These are phyloP conservation scores for Silene coronaria DNA, from an alignment of 179 eudicot genomes.

Conservation along the genomic window DNA sequence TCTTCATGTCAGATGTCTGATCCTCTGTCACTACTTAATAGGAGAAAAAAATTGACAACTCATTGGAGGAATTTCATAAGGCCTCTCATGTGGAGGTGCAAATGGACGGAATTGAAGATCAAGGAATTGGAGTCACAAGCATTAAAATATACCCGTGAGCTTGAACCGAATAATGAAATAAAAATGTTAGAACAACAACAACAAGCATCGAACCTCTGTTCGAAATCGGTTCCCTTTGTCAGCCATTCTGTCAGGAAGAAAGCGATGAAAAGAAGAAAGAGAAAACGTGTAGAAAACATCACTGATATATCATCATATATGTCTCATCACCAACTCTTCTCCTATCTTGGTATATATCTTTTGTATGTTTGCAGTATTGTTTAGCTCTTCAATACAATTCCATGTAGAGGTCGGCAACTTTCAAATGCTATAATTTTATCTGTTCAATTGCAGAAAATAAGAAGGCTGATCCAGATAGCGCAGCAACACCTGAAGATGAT, in stretches of 20 bases:
- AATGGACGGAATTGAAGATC: slow-evolving; percentile 76
- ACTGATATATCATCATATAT: slow-evolving; percentile 48
- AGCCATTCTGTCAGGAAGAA: slow-evolving; percentile 34
- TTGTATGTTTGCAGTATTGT: not conserved
- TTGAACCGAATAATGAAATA: slow-evolving; percentile 41
- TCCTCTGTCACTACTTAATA: slow-evolving; percentile 24
- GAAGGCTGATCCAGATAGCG: slow-evolving; percentile 54
- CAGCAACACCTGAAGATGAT: slow-evolving; percentile 39
- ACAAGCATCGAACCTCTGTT: slow-evolving; percentile 39
- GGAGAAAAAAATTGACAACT: slow-evolving; percentile 60
- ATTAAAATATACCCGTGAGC: slow-evolving; percentile 42
- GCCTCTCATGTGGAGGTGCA: slow-evolving; percentile 94
- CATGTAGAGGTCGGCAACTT: not conserved
- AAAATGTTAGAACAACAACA: slow-evolving; percentile 45
- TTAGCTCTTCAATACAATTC: slow-evolving; percentile 1
- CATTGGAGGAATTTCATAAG: slow-evolving; percentile 82
- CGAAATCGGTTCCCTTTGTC: slow-evolving; percentile 46
- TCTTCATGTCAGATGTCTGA: slow-evolving; percentile 1
- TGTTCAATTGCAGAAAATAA: slow-evolving; percentile 54
- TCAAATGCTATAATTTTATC: slow-evolving; percentile 12
- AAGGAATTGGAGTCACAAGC: slow-evolving; percentile 68
- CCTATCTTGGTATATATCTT: slow-evolving; percentile 44
- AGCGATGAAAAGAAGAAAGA: slow-evolving; percentile 63
- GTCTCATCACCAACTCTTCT: slow-evolving; percentile 69
- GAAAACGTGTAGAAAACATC: slow-evolving; percentile 55